Evolutionary conservation across 768 basidiomycete genomes (phyloP), one percentile per base, ranked within the genome.

Genomic region (Psilocybe tampanensis): DNA sequence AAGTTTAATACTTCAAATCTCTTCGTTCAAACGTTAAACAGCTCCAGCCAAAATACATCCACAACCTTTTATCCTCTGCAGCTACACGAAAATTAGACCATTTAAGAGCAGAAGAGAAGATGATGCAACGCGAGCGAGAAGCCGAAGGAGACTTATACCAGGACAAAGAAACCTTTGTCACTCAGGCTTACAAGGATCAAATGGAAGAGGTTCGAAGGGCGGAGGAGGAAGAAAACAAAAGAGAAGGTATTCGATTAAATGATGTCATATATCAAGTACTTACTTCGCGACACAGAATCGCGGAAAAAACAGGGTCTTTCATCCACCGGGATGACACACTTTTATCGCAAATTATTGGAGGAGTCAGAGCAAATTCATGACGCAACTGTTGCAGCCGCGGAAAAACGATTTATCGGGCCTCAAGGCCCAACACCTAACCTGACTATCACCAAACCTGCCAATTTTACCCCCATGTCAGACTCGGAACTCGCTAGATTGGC

Each of bases 111-210:
- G 97, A 99, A 72, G 96, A 98, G 74, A 98, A 98, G 80, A 90
- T 96, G 90, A 89, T 98, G 69, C 92, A 95, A 69, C 81, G 84
- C 43, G 97, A 98, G 71, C 84, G 97, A 19, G 93, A 95, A 73
- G 76, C 81, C 18, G 97, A 99, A 74, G 97, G 97, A 0, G 95
- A 95, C 59, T 84, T 94, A 70, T 99, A 93, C 69, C 81, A 81
- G 55, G 97, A 93, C 76, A 98, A 95, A 77, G 97, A 98, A 53
- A 80, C 86, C n/a, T 99, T 98, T 66, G 96, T 98, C 48, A 99
- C 97, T 0, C 92, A 94, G 66, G 94, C 93, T 21, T 99, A 99
- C 76, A 95, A 94, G 70, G 90, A 92, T 47, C 97, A 98, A 73
- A 91, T 97, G 86, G 95, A 86, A 47, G 92, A 95, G 72, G 86